Evolutionary conservation across 1,284 basidiomycete genomes (phyloP).

Genomic region (Cystobasidium pallidum): DNA sequence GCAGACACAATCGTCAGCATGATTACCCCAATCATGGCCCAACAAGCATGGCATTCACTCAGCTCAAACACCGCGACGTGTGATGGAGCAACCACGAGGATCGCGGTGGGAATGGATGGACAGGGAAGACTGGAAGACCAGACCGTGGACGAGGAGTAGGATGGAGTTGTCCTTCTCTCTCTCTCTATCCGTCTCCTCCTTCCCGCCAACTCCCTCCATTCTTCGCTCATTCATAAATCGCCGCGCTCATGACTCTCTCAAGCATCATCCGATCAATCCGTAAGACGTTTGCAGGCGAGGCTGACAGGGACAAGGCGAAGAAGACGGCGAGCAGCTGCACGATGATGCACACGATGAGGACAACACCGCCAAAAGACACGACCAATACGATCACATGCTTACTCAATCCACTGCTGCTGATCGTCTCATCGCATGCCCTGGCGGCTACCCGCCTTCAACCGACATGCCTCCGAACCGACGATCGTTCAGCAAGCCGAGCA

Average conservation of each 20-base stretch:
- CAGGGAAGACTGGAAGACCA: background rate
- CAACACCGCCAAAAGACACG: background rate
- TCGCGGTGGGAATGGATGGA: background rate
- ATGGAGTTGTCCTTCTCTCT: background rate
- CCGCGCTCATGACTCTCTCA: background rate
- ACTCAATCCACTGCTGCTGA: too few relatives aligned
- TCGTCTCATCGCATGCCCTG: background rate
- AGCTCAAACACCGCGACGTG: too few relatives aligned
- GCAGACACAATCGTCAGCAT: too few relatives aligned
- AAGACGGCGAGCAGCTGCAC: background rate
- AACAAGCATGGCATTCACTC: too few relatives aligned
- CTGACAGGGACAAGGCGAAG: background rate
- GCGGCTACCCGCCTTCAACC: background rate
- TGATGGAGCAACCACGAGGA: too few relatives aligned
- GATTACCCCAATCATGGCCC: too few relatives aligned
- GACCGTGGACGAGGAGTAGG: background rate
- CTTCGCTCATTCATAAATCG: background rate
- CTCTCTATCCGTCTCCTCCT: constrained; percentile 2
- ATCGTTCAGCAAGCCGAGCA: background rate
- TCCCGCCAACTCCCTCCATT: constrained; percentile 1
- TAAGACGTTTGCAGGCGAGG: background rate
- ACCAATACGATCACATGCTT: too few relatives aligned
- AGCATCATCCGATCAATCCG: background rate
- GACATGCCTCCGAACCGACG: constrained; percentile 2
- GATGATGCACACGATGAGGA: background rate